phyloP scores from a whole-genome alignment of 495 filamentous ascomycete species.

The Hyaloscypha finlandica region DNA sequence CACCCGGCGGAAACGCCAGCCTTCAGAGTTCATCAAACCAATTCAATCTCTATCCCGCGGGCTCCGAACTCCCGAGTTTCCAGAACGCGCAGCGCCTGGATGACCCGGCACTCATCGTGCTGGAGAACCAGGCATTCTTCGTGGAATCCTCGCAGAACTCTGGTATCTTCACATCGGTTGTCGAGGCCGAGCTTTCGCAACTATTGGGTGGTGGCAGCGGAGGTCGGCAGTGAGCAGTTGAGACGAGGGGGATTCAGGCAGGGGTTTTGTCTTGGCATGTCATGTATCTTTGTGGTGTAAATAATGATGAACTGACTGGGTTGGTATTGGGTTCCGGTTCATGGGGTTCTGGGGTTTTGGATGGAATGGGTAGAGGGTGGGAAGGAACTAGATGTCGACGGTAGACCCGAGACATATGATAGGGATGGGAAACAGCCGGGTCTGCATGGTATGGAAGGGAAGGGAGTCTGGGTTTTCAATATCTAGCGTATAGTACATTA shows the following conservation, averaged over 20 bases:
- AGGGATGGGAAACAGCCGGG: constrained; percentile 1
- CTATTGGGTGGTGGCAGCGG: background rate
- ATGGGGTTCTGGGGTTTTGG: background rate
- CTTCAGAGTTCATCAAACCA: background rate
- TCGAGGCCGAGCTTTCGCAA: background rate
- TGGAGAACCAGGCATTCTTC: constrained; percentile 19
- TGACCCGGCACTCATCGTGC: constrained; percentile 30
- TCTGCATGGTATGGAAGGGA: background rate
- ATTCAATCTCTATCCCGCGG: constrained; percentile 25
- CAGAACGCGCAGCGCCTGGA: constrained; percentile 1
- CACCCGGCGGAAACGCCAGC: constrained; percentile 8
- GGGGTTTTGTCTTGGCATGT: background rate
- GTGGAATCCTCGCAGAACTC: constrained; percentile 7
- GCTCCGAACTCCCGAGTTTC: constrained; percentile 13
- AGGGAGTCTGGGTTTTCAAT: background rate
- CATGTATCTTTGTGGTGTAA: background rate
- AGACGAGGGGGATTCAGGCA: background rate
- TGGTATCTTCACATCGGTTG: background rate
- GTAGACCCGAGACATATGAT: constrained; percentile 29
- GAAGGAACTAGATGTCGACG: constrained; percentile 18
- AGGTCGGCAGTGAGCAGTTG: no score
- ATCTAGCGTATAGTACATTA: constrained; percentile 5
- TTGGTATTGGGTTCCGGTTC: background rate
- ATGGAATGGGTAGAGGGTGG: constrained; percentile 8
- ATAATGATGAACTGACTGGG: background rate